These are phyloP conservation scores for Fusarium oxysporum DNA, from an alignment of 2,329 filamentous ascomycete species.

Conservation along the genomic window DNA sequence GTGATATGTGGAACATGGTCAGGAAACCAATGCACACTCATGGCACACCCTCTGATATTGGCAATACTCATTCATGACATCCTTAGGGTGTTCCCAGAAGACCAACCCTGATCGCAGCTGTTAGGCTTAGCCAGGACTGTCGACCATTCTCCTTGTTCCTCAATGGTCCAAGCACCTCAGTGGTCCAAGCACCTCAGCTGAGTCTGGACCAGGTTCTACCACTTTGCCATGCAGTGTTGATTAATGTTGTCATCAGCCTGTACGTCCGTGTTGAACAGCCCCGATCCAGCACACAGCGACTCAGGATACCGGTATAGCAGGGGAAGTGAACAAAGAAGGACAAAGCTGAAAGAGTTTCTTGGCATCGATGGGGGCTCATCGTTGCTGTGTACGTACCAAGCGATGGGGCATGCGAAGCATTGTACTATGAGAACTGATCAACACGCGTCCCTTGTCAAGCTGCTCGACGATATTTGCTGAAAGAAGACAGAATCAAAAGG, in stretches of 20 bases:
- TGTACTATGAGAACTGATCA: constrained; percentile 4
- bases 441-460: constrained; percentile 3
- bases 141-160: constrained; percentile 18
- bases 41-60: constrained; percentile 26
- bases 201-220: constrained; percentile 41
- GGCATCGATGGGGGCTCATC: constrained; percentile 10
- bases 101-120: constrained; percentile 6
- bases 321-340: constrained; percentile 12
- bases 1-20: constrained; percentile 33
- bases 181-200: constrained; percentile 44
- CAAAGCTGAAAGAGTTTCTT: constrained; percentile 3
- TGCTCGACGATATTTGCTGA: background rate
- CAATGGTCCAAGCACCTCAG: constrained; percentile 40
- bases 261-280: constrained; percentile 14
- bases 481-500: background rate
- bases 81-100: constrained; percentile 14
- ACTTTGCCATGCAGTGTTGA: constrained; percentile 12
- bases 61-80: constrained; percentile 1
- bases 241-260: constrained; percentile 6
- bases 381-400: background rate
- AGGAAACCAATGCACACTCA: constrained; percentile 16
- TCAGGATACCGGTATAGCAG: background rate
- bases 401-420: background rate
- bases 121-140: constrained; percentile 6
- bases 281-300: constrained; percentile 24